Evolutionary conservation across 2,329 filamentous ascomycete genomes (phyloP).

Genomic region (Thermothelomyces thermophilus): DNA sequence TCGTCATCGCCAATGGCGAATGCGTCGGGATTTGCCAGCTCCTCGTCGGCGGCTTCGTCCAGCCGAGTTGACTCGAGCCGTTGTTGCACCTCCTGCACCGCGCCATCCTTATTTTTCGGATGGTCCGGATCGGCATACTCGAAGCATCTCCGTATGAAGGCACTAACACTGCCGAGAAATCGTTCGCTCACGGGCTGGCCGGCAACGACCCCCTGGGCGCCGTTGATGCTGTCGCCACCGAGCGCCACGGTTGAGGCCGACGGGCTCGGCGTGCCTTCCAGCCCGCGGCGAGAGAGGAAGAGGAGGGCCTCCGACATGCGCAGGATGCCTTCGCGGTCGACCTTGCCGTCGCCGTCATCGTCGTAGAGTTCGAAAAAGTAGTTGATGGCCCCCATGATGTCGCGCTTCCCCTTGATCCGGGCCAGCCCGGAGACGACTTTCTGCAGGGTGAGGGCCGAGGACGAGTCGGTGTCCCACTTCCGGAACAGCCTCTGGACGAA

Average conservation of each 20-base stretch:
- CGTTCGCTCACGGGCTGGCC: slow-evolving; percentile 70
- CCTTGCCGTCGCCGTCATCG: slow-evolving; percentile 81
- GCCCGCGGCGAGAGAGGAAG: slow-evolving; percentile 82
- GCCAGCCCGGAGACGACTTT: slow-evolving; percentile 89
- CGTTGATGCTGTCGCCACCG: slow-evolving; percentile 31
- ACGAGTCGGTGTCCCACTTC: slow-evolving; percentile 77
- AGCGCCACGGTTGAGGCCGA: slow-evolving; percentile 52
- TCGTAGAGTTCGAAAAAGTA: slow-evolving; percentile 99
- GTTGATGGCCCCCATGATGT: slow-evolving; percentile 96
- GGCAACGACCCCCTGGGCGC: slow-evolving; percentile 35
- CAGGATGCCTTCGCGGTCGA: slow-evolving; percentile 91
- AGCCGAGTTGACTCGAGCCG: slow-evolving; percentile 26
- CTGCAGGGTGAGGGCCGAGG: slow-evolving; percentile 74
- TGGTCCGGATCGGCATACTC: slow-evolving; percentile 95
- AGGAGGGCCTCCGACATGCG: slow-evolving; percentile 89
- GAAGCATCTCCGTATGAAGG: slow-evolving; percentile 93
- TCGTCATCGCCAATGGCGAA: slow-evolving; percentile 74
- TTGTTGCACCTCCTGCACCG: slow-evolving; percentile 21
- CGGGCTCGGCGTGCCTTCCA: slow-evolving; percentile 68
- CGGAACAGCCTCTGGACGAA: slow-evolving; percentile 84
- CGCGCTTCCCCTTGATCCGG: slow-evolving; percentile 82
- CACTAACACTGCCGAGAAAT: slow-evolving; percentile 87
- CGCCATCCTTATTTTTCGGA: slow-evolving; percentile 48
- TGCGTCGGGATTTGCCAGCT: slow-evolving; percentile 38
- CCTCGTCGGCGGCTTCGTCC: slow-evolving; percentile 27